Base-by-base conservation (phyloP, 768 basidiomycete species). In the Zangia roseola region DNA sequence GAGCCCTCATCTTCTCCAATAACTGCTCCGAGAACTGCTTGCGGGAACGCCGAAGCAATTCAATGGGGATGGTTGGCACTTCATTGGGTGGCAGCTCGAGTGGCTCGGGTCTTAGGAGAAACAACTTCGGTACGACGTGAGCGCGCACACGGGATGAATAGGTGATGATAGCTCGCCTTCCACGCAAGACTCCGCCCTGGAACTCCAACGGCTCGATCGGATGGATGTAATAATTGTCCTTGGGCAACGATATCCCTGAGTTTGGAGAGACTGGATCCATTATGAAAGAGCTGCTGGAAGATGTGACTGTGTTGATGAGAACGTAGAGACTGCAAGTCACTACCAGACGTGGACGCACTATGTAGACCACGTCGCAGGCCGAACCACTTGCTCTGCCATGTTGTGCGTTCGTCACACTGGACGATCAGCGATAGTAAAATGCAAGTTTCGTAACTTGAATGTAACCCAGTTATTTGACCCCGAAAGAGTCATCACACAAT, bases 131-230 rank as follows among this genome's bases (percentile, higher is more conserved):
- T 31, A 39, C 38, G 55, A 62, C 50, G 17, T 63, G 43, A 68
- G 55, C 37, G 10, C 14, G 43, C 40, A 40, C 59, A 49, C 49
- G 45, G 16, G 30, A 44, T 46, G 41, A 10, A 43, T 52, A 47
- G 48, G 40, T 50, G 35, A 52, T 7, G 16, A n/a, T 45, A 40
- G 24, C 65, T 68, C 39, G 51, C 90, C 85, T 92, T 93, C 91
- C 91, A 93, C 43, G 82, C 83, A 48, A 93, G 68, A 67, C 90
- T 91, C 59, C 91, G 75, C n/a, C 91, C 91, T 48, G 80, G 67
- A 8, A 87, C 72, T 40, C 78, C 81, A 28, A 74, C 63, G 3
- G 69, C 61, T 46, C 67, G 69, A 46, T 74, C 69, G 5, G 70
- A 62, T 21, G 70, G 59, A 42, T 67, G 62, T 54, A 84, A 78